Base-by-base conservation (phyloP, 495 filamentous ascomycete species). In the Penicillium turbatum region DNA sequence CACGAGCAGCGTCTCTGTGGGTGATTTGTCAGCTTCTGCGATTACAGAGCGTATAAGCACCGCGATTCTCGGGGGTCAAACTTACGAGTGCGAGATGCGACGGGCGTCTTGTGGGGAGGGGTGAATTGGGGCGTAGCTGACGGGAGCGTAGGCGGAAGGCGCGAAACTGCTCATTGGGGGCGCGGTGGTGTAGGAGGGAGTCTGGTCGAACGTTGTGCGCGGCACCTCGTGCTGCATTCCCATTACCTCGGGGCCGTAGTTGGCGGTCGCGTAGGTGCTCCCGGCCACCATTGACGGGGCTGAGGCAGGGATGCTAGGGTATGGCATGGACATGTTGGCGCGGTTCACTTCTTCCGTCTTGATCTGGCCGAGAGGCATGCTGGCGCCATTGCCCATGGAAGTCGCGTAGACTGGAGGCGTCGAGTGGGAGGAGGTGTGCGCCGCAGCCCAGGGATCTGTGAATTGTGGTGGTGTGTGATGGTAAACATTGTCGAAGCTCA, bases 1-100 rank as follows among this genome's bases (percentile, higher is more conserved):
- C 80, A 38, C 85, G 80, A 44, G 27, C 37, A 69, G 76, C 79
- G 65, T 86, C 86, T 60, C 74, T 78, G 59, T 38, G 35, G 13
- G 35, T 10, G n/a, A n/a, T 12, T 34, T 31, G 37, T 51, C 51
- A 55, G 48, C 10, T 24, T 40, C 26, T 26, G 29, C 19, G 13
- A 30, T 30, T 21, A 4, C 16, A n/a, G 26, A n/a, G 29, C 27
- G 16, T 17, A 40, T 41, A 31, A 16, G 12, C 3, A 10, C 31
- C 3, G 38, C 16, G 15, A n/a, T 24, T 27, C 15, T 30, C 73
- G 74, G 65, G 40, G 7, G 9, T 40, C 65, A 11, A n/a, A 88
- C 87, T 88, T 84, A 95, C 88, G 89, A 84, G 71, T 95, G 88
- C 48, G 92, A 95, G 62, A 90, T 86, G 66, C 91, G 86, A 69